Evolutionary conservation across 495 filamentous ascomycete species (phyloP), one percentile per base, ranked within the genome.

Genomic region (Rostrohypoxylon terebratum): DNA sequence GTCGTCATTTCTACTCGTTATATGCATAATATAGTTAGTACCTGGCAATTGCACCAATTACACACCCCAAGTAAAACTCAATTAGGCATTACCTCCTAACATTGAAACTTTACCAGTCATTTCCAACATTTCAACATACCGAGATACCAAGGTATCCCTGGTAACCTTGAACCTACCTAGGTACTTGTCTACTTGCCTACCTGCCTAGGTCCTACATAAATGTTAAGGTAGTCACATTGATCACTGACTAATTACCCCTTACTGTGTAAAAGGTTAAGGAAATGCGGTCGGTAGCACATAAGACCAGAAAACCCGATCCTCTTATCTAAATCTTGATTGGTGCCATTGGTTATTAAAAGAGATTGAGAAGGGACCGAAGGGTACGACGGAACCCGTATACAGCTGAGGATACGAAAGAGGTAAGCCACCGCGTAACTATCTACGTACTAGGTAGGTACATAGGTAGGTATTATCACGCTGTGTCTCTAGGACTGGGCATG

Each of bases 321-420:
- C 18, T 55, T 38, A 21, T 25, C 28, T 51, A 28, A 66, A 59
- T 71, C 36, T 38, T 62, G 55, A 66, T 61, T 71, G 62, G 57
- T 16, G 20, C 9, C 14, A 23, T 28, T 64, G 23, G 53, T 44
- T 55, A 47, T 44, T 55, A 47, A 66, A 63, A 57, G 57, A 67
- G 42, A 72, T 67, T 72, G 50, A 33, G 58, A 59, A 58, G 69
- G 40, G 62, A 72, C 69, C 63, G 63, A 25, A 47, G 31, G 58
- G 44, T 67, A 51, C 47, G 58, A 71, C 68, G 62, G 51, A 40
- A 40, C 21, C 25, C 50, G 40, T 60, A 53, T 64, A 60, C 36
- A 63, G 66, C 50, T 71, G 57, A 66, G 38, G 33, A 48, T 42
- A 57, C 38, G 38, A 55, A 59, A 33, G 40, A 61, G 18, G 45